Base-by-base conservation (phyloP, 2,329 filamentous ascomycete species). In the Curvularia verruculosa region DNA sequence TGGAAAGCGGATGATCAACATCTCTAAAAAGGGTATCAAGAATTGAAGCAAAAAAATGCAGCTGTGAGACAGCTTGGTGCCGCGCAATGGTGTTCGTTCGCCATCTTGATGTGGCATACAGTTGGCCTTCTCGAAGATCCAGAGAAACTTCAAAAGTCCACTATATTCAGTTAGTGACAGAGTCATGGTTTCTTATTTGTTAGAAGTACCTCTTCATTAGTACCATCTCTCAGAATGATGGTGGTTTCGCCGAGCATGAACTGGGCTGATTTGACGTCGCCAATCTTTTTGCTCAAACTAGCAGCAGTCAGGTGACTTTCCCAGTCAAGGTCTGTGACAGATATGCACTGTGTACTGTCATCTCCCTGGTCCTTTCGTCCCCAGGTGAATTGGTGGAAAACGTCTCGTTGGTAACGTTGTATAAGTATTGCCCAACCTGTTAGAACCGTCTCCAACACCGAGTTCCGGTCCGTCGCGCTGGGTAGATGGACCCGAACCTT, bases 61-160 rank as follows among this genome's bases (percentile, higher is more conserved):
- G 72, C 51, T 82, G 74, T 26, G 74, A 75, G 1, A 71, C 72
- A 1, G 81, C 70, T 58, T 80, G 81, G 61, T 79, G 80, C 36
- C 69, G 72, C 15, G 79, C 71, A 65, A 81, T 77, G 39, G 69
- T 76, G 4, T 77, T 65, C 12, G 74, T 72, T 31, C 75, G 70
- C 79, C 80, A 82, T 52, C 74, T 59, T n/a, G 80, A 76, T 10
- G 71, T 74, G 7, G 80, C 73, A 15, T 75, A 59, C 18, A 82
- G 46, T 2, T 49, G 56, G 7, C 58, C 58, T 39, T 65, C 54
- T 15, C 67, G 57, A 29, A 77, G 66, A 9, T 65, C 46, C 12
- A 75, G 34, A 7, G 63, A 58, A 7, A 70, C 60, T 44, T 68
- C 59, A 31, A 71, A 74, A 12, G 61, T 68, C 73, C 72, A 75